Evolutionary conservation across 768 basidiomycete genomes (phyloP).

Genomic region (Rhizopogon rudus): DNA sequence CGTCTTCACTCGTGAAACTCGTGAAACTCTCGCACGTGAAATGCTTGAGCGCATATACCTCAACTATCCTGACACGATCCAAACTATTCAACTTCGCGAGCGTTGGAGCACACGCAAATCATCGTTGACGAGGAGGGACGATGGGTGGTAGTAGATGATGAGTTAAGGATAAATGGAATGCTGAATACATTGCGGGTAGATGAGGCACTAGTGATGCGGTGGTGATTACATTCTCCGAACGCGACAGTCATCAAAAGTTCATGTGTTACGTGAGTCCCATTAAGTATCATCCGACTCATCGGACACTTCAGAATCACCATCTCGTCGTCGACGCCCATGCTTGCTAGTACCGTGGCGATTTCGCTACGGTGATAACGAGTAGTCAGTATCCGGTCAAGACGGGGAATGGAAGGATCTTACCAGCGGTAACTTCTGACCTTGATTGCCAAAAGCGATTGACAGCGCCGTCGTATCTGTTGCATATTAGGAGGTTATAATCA

Average conservation of each 20-base stretch:
- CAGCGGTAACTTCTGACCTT: slow-evolving; percentile 85
- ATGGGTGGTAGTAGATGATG: slow-evolving; percentile 13
- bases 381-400: slow-evolving; percentile 15
- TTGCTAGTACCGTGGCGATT: slow-evolving; percentile 76
- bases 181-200: slow-evolving; percentile 20
- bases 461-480: slow-evolving; percentile 77
- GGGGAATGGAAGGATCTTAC: slow-evolving; percentile 41
- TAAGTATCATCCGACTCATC: slow-evolving; percentile 63
- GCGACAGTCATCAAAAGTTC: slow-evolving; percentile 4
- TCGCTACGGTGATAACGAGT: slow-evolving; percentile 43
- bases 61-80: slow-evolving; percentile 45
- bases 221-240: slow-evolving; percentile 3
- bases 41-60: slow-evolving; percentile 43
- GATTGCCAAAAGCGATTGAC: slow-evolving; percentile 84
- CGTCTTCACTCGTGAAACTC: slow-evolving; percentile 16
- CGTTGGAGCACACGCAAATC: slow-evolving; percentile 22
- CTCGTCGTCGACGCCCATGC: slow-evolving; percentile 49
- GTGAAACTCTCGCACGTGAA: slow-evolving; percentile 29
- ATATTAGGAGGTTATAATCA: slow-evolving; percentile 16
- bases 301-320: slow-evolving; percentile 55
- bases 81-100: slow-evolving; percentile 29
- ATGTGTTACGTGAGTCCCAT: slow-evolving; percentile 11
- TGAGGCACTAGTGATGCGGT: slow-evolving; percentile 12
- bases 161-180: slow-evolving; percentile 8
- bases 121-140: slow-evolving; percentile 6